phyloP scores from a whole-genome alignment of 805 yeast genomes.

The Cyberlindnera xylosilytica region DNA sequence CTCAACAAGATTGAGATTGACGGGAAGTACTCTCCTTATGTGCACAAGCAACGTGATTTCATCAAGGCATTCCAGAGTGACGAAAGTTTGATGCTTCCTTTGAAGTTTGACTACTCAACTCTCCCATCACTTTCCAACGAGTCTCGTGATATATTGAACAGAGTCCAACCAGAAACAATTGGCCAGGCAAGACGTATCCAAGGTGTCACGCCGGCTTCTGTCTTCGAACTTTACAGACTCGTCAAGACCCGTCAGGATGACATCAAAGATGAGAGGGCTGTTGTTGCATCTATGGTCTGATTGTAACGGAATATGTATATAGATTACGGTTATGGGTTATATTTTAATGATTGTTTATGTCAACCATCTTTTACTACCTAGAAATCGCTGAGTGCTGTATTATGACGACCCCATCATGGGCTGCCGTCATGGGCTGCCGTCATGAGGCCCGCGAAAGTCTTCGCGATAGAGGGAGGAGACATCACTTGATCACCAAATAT shows the following conservation, averaged over 20 bases:
- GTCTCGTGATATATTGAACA: slow-evolving; percentile 63
- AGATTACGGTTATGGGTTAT: too few relatives aligned
- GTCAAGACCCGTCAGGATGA: slow-evolving; percentile 30
- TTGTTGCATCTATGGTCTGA: neutral
- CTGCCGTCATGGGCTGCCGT: too few relatives aligned
- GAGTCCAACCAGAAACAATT: slow-evolving; percentile 79
- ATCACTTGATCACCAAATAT: neutral
- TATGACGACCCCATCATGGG: too few relatives aligned
- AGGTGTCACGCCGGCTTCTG: slow-evolving; percentile 92
- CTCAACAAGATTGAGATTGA: slow-evolving; percentile 67
- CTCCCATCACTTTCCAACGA: slow-evolving; percentile 72
- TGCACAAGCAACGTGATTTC: slow-evolving; percentile 67
- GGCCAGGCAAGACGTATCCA: slow-evolving; percentile 95
- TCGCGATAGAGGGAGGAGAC: too few relatives aligned
- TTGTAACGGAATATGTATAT: too few relatives aligned
- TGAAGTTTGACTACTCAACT: slow-evolving; percentile 55
- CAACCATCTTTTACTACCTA: too few relatives aligned
- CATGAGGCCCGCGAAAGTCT: too few relatives aligned
- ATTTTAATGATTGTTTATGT: too few relatives aligned
- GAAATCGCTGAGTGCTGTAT: too few relatives aligned
- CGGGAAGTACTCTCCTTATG: slow-evolving; percentile 78
- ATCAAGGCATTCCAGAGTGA: slow-evolving; percentile 80
- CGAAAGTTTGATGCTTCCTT: slow-evolving; percentile 72
- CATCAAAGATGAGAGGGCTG: slow-evolving; percentile 21
- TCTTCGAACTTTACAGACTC: slow-evolving; percentile 70